These are phyloP conservation scores for Rhizopogon salebrosus DNA, from an alignment of 768 basidiomycete genomes.

Conservation along the genomic window DNA sequence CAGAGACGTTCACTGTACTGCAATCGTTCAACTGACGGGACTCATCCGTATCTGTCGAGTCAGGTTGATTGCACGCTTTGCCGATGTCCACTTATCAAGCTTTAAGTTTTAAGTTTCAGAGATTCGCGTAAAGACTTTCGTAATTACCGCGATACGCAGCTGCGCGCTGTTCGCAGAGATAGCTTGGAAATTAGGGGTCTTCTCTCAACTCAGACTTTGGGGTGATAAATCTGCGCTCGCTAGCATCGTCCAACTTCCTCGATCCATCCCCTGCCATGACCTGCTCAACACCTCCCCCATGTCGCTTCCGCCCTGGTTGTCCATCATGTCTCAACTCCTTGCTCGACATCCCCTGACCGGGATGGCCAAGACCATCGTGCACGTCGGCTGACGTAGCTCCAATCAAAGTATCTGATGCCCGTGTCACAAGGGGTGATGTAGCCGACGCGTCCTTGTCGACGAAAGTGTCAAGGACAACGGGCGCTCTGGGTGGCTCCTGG, in stretches of 20 bases:
- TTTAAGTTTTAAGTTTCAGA: no score
- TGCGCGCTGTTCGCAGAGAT: no score
- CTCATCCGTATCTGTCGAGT: no score
- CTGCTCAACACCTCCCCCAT: slow-evolving; percentile 16
- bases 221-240: slow-evolving; percentile 7
- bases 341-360: slow-evolving; percentile 28
- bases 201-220: slow-evolving; percentile 7
- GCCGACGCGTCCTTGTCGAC: slow-evolving; percentile 28
- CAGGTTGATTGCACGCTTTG: no score
- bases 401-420: slow-evolving; percentile 18
- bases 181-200: not conserved
- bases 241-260: slow-evolving; percentile 1
- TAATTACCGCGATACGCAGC: no score
- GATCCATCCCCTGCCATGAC: slow-evolving; percentile 1
- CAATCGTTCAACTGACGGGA: no score
- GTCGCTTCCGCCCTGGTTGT: slow-evolving; percentile 22
- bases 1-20: no score
- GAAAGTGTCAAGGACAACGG: slow-evolving; percentile 23
- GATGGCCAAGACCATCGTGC: slow-evolving; percentile 24
- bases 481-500: slow-evolving; percentile 9
- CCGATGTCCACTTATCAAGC: no score
- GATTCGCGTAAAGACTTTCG: no score
- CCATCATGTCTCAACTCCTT: slow-evolving; percentile 32
- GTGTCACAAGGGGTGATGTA: not conserved
- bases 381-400: slow-evolving; percentile 33